Percentiles rank a stretch among this genome's conserved stretches.
phyloP scores from a whole-genome alignment of 768 basidiomycete species.

The Lepiota brunneoincarnata region DNA sequence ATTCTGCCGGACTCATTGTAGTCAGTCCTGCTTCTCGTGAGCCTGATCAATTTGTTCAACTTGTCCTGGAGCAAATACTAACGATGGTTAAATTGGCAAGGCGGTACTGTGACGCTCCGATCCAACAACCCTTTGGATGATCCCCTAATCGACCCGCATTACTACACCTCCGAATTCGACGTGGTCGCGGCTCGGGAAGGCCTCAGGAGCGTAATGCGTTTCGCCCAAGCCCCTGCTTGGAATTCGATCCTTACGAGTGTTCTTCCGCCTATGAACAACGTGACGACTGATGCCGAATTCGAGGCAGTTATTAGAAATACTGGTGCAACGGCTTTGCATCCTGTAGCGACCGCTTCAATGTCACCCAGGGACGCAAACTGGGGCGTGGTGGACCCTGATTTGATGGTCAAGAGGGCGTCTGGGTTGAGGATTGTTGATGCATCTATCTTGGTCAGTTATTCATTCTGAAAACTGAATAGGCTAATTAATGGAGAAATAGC shows the following conservation, averaged over 20 bases:
- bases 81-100: not conserved
- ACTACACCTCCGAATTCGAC: conserved; percentile 23
- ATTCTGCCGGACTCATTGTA: conserved; percentile 15
- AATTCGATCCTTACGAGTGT: conserved; percentile 12
- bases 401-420: conserved; percentile 30
- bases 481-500: not conserved
- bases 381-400: conserved; percentile 35
- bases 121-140: conserved; percentile 39
- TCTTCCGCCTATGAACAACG: not conserved
- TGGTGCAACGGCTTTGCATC: conserved; percentile 25
- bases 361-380: conserved; percentile 20
- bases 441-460: conserved; percentile 28
- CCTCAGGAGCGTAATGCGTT: conserved; percentile 16
- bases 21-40: conserved; percentile 27
- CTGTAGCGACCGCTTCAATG: conserved; percentile 30
- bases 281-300: not conserved
- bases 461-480: not conserved
- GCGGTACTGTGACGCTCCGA: conserved; percentile 24
- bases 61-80: not conserved
- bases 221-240: conserved; percentile 18
- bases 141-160: conserved; percentile 40
- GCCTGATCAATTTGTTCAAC: not conserved
- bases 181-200: conserved; percentile 19
- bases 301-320: conserved; percentile 18
- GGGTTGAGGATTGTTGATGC: conserved; percentile 38